A percentile compares a stretch with the other conserved stretches of the same genome.
phyloP scores from a whole-genome alignment of 306 rosid species.

The Vigna nakashimae region DNA sequence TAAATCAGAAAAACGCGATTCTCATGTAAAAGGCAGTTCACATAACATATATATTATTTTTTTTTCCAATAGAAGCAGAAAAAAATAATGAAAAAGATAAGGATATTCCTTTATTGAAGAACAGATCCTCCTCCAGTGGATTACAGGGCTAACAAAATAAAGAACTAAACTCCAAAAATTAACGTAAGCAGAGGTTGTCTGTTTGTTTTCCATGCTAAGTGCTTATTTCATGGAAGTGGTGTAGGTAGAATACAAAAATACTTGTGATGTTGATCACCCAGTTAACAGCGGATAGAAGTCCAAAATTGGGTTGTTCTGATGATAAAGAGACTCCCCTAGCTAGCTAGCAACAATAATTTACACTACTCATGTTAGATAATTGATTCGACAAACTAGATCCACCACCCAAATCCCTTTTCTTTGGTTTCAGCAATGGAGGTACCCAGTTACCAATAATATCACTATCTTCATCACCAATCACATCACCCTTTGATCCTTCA shows the following conservation, averaged over 20 bases:
- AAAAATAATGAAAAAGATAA: background rate
- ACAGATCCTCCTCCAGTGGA: background rate
- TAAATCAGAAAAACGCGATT: background rate
- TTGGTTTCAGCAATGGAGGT: constrained; percentile 58
- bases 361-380: constrained; percentile 57
- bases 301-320: constrained; percentile 37
- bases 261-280: background rate
- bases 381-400: constrained; percentile 71
- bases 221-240: background rate
- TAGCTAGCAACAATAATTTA: constrained; percentile 54
- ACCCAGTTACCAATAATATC: constrained; percentile 44
- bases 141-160: background rate
- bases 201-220: background rate
- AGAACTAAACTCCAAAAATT: background rate
- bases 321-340: background rate
- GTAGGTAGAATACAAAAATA: constrained; percentile 1
- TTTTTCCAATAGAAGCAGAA: background rate
- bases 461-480: background rate
- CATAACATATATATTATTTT: background rate
- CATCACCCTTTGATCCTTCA: constrained; percentile 15
- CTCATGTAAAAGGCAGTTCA: background rate
- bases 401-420: constrained; percentile 47
- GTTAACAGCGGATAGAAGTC: background rate
- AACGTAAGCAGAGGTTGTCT: background rate
- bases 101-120: constrained; percentile 4